Conservation (phyloP, 2,329 filamentous ascomycete species). For the Fusarium heterosporum region DNA sequence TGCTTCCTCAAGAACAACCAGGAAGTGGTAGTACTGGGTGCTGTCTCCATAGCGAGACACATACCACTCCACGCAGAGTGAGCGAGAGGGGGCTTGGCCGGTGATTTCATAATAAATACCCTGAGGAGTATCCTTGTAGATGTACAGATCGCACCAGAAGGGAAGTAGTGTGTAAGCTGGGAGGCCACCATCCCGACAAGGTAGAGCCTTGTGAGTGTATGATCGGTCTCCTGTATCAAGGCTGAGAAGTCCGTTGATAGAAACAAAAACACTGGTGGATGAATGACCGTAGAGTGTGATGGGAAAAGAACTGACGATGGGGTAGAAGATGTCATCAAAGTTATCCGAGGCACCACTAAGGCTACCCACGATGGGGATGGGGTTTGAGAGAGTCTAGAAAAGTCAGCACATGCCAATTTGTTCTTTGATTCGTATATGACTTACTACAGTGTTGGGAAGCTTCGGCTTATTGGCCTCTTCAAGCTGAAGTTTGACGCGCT, state of each 20-base stretch:
- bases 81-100: not conserved
- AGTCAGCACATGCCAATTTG: not conserved
- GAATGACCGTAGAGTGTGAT: not conserved
- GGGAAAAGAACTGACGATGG: not conserved
- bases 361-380: slow-evolving; percentile 3
- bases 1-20: slow-evolving; percentile 1
- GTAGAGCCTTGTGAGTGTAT: not conserved
- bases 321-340: slow-evolving; percentile 7
- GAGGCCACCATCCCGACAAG: not conserved
- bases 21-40: slow-evolving; percentile 9
- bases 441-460: slow-evolving; percentile 4
- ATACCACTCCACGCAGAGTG: slow-evolving; percentile 4
- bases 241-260: slow-evolving; percentile 3
- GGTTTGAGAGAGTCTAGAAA: not conserved
- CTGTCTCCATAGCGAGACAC: slow-evolving; percentile 9
- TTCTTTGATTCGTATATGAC: not conserved
- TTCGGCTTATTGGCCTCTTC: slow-evolving; percentile 9
- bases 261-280: not conserved
- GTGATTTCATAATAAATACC: slow-evolving; percentile 7
- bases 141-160: slow-evolving; percentile 8
- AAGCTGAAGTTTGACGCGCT: not conserved
- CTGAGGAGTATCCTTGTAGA: slow-evolving; percentile 8
- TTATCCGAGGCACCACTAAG: not conserved
- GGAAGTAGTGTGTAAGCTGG: not conserved
- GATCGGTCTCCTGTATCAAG: not conserved